phyloP scores from a whole-genome alignment of 805 yeast species.

The Suhomyces sp. region DNA sequence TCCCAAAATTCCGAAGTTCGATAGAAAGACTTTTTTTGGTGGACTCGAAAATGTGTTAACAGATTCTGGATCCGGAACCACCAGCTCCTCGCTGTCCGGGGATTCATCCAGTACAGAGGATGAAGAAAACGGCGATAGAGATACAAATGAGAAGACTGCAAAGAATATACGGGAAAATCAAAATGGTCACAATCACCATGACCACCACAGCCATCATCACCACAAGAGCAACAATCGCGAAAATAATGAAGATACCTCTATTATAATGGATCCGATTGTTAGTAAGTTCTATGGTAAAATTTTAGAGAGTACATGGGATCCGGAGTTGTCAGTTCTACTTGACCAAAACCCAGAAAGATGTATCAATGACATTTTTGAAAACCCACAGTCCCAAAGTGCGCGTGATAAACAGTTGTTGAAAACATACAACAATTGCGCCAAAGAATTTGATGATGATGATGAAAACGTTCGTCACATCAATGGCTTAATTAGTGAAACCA shows the following conservation, averaged over 20 bases:
- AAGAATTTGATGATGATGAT: conserved; percentile 14
- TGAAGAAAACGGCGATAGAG: neutral
- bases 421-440: conserved; percentile 7
- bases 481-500: conserved; percentile 39
- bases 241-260: neutral
- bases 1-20: conserved; percentile 40
- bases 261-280: conserved; percentile 48
- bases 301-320: conserved; percentile 63
- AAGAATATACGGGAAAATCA: neutral
- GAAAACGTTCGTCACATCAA: conserved; percentile 27
- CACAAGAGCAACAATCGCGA: neutral
- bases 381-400: conserved; percentile 43
- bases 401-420: conserved; percentile 13
- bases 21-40: conserved; percentile 45
- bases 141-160: neutral
- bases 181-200: neutral
- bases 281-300: conserved; percentile 51
- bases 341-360: conserved; percentile 66
- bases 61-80: conserved; percentile 2
- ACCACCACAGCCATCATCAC: neutral
- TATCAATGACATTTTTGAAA: conserved; percentile 69
- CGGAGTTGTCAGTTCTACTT: conserved; percentile 41
- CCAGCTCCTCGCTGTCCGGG: neutral
- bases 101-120: neutral
- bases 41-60: conserved; percentile 45